Conservation (phyloP, 1,284 basidiomycete genomes). For the Ceratobasidium sp. region DNA sequence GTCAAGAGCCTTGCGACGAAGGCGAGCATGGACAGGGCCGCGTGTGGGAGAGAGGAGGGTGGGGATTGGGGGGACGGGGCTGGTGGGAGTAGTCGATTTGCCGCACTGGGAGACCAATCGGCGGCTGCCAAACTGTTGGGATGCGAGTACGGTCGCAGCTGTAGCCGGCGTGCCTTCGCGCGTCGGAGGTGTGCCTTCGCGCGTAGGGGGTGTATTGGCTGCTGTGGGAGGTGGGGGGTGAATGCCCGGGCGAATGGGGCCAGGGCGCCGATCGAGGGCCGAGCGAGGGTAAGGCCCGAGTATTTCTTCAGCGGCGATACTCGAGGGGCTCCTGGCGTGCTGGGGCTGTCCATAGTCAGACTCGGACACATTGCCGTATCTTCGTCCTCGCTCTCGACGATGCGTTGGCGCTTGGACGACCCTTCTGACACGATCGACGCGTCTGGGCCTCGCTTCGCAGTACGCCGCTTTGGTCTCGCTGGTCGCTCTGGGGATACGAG, state of each 20-base stretch:
- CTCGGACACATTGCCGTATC: conserved; percentile 3
- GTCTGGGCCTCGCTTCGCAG: neutral
- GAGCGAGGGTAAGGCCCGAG: neutral
- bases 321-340: neutral
- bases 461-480: neutral
- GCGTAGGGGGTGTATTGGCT: too few species aligned
- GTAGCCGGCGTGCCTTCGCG: neutral
- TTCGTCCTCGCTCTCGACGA: too few species aligned
- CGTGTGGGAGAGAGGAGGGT: neutral
- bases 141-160: neutral
- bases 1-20: neutral
- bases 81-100: neutral
- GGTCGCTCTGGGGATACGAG: neutral
- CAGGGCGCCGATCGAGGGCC: neutral
- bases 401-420: neutral
- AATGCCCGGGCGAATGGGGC: neutral
- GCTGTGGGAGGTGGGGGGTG: neutral
- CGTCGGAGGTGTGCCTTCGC: neutral
- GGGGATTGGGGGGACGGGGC: neutral
- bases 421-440: neutral
- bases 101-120: neutral
- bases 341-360: neutral
- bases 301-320: neutral
- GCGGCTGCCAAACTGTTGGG: too few species aligned
- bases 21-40: neutral